Evolutionary conservation across 345 rosid species (phyloP), one percentile per base, ranked within the genome.

Genomic region (Lepidium aucheri): DNA sequence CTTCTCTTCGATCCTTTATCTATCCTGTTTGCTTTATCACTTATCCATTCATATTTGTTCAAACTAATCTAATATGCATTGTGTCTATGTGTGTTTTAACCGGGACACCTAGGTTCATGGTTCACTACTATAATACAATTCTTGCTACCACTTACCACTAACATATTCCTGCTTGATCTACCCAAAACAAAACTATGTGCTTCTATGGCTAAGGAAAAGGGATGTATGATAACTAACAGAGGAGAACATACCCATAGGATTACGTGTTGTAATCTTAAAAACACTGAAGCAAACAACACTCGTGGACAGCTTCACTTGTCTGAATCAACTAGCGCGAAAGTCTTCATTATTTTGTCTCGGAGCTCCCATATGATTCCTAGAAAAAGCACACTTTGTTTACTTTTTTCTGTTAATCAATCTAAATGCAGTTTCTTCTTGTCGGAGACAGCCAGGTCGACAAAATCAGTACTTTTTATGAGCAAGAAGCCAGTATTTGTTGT

Each of bases 271-370:
- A 39, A n/a, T 63, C 44, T 45, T 36, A 26, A 52, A 16, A 57
- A 41, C 70, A 64, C 26, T 12, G 38, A 50, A 54, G 49, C 42
- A 43, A 43, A 60, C 45, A 36, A 20, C 35, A 74, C 73, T 67
- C 53, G 68, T n/a, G 56, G 77, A 60, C 53, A 74, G 68, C 68
- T 60, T 74, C 58, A 59, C 35, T 59, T 73, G 72, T 65, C 77
- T 73, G 67, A 16, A 60, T 57, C 77, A 67, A 53, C 64, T 53
- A 22, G 60, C 28, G 6, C 56, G 8, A 60, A 45, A 43, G 55
- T 65, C 66, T 52, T 65, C n/a, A 15, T 50, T 64, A 55, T 43
- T 66, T 66, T 73, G 72, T 73, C 72, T 59, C 56, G 50, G 68
- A 60, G 59, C 77, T 67, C 40, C 53, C 22, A 36, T 43, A 65